Conservation (phyloP, 306 rosid species). For the Luffa acutangula region DNA sequence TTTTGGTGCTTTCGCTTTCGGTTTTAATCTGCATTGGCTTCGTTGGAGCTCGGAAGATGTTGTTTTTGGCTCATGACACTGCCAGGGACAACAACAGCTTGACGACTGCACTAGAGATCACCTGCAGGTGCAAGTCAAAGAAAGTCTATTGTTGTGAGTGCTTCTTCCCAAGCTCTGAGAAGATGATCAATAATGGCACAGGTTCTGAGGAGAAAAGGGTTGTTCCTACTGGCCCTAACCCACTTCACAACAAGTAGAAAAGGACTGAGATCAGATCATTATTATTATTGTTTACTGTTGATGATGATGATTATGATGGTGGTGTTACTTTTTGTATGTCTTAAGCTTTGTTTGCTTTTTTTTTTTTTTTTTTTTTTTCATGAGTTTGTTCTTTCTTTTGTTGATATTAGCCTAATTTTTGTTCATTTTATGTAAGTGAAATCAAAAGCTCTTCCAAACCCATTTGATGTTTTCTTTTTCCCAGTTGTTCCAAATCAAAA, state of each 20-base stretch:
- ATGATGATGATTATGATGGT: neutral
- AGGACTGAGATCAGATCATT: neutral
- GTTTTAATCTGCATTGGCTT: neutral
- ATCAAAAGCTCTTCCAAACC: neutral
- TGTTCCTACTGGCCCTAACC: slow-evolving; percentile 89
- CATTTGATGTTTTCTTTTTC: neutral
- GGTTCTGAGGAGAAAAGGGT: slow-evolving; percentile 52
- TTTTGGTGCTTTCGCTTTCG: neutral
- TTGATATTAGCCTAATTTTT: neutral
- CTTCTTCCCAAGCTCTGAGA: slow-evolving; percentile 13
- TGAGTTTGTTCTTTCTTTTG: neutral
- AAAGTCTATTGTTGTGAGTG: slow-evolving; percentile 14
- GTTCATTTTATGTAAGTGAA: neutral
- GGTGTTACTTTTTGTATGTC: neutral
- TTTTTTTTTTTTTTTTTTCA: neutral
- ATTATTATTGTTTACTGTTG: neutral
- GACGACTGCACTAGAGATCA: slow-evolving; percentile 10
- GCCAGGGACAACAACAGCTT: slow-evolving; percentile 21
- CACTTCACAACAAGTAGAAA: slow-evolving; percentile 66
- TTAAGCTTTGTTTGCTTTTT: neutral
- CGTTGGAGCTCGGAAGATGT: slow-evolving; percentile 25
- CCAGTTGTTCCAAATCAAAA: neutral
- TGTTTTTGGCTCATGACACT: slow-evolving; percentile 10
- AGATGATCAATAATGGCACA: slow-evolving; percentile 11
- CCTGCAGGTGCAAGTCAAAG: slow-evolving; percentile 23